Base-by-base conservation (phyloP, 805 yeast species). In the Teunomyces stri region DNA sequence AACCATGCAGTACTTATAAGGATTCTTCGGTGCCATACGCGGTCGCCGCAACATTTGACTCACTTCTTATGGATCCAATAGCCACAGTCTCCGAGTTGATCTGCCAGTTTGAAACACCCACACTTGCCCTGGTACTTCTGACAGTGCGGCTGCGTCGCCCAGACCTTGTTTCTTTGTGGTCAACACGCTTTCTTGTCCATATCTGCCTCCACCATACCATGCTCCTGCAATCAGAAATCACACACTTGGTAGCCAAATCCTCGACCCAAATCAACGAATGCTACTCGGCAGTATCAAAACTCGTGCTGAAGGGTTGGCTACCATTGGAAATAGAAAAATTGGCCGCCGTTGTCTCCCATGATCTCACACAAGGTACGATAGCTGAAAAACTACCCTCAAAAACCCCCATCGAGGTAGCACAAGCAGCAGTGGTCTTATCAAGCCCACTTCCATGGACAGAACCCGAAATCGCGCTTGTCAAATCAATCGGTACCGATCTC, bases 361-460 rank as follows among this genome's bases (percentile, higher is more conserved):
- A 43, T 21, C 36, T 43, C 30, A 36, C 46, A 27, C 12, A 18
- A 13, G 10, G n/a, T 6, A 12, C 39, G 2, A n/a, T 43, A 1
- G 5, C 16, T 3, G n/a, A 16, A 13, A 20, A 12, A 12, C 21
- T 34, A n/a, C 41, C 41, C 2, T 15, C 29, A 15, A 43, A 35
- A 6, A 6, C 34, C 3, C 10, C 11, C n/a, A 30, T 9, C 25
- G 34, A 22, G 6, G 34, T 43, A 0, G 3, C 16, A 13, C 18
- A 22, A 13, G 27, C 16, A 5, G 41, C 41, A 2, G 5, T 29
- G 35, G 33, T 18, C 4, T 20, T 18, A 1, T 43, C 39, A 3
- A 27, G 7, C 13, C 35, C 36, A 9, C 13, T 36, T 12, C 30
- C 42, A 34, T 47, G 50, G 50, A 47, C 50, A 10, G 27, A 25